Conservation (phyloP, 306 rosid genomes). For the Castanea crenata region DNA sequence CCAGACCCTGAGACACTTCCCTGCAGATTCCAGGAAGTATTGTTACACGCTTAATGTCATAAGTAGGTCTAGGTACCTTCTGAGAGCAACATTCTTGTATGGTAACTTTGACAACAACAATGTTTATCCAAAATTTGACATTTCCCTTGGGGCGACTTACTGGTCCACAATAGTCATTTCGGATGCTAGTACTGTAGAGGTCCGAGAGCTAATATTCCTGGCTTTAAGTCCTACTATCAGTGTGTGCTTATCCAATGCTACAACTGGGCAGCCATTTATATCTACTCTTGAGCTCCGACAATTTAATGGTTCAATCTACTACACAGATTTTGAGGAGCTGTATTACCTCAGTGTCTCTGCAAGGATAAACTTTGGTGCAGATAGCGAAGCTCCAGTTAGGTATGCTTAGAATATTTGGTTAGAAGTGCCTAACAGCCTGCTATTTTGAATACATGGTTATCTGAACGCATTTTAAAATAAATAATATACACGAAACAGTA, state of each 20-base stretch:
- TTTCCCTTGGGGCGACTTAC: conserved; percentile 87
- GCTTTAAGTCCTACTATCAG: conserved; percentile 74
- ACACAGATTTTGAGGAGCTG: conserved; percentile 53
- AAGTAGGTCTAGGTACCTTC: conserved; percentile 83
- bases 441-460: background rate
- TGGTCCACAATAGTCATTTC: conserved; percentile 93
- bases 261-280: conserved; percentile 93
- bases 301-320: conserved; percentile 87
- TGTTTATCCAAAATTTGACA: conserved; percentile 89
- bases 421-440: conserved; percentile 5
- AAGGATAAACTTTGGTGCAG: conserved; percentile 95
- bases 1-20: conserved; percentile 69
- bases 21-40: conserved; percentile 87
- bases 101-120: conserved; percentile 87
- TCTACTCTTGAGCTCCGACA: conserved; percentile 96
- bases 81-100: conserved; percentile 86
- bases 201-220: conserved; percentile 77
- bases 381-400: conserved; percentile 76
- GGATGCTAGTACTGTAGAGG: conserved; percentile 62
- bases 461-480: background rate
- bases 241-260: conserved; percentile 94
- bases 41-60: conserved; percentile 75
- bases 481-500: background rate
- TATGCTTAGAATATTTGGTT: conserved; percentile 19
- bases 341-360: conserved; percentile 94